A percentile compares a stretch with the other conserved stretches of the same genome.
Conservation (phyloP, 352 stramenopile species). For the Achlya hypogyna region DNA sequence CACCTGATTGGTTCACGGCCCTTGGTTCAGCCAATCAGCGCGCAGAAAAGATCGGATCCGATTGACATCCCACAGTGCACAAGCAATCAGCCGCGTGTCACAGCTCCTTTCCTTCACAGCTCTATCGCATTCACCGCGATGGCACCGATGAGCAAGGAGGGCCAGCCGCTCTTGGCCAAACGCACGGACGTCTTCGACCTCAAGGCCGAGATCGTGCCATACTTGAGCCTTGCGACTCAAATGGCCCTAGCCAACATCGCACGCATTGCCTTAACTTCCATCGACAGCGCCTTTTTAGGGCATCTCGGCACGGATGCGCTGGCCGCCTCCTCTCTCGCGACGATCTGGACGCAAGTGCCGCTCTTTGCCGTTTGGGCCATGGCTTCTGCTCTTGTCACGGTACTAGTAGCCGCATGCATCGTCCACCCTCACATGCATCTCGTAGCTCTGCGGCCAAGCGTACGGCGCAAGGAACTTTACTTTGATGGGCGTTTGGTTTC, state of each 20-base stretch:
- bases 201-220: conserved; percentile 45
- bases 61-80: not conserved
- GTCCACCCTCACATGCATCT: not conserved
- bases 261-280: conserved; percentile 63
- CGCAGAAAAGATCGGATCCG: no score
- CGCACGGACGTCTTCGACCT: conserved; percentile 31
- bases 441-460: conserved; percentile 56
- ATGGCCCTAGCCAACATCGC: conserved; percentile 69
- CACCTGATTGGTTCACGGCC: no score
- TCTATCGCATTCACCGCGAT: not conserved
- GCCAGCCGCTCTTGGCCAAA: not conserved
- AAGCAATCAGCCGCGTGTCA: not conserved
- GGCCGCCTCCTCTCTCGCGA: conserved; percentile 65
- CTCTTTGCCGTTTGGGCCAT: conserved; percentile 64
- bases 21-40: no score
- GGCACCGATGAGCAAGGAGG: not conserved
- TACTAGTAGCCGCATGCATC: not conserved
- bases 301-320: conserved; percentile 61
- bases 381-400: conserved; percentile 57
- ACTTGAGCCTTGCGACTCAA: conserved; percentile 69
- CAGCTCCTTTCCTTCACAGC: not conserved
- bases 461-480: conserved; percentile 60
- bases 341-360: conserved; percentile 69
- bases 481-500: conserved; percentile 58
- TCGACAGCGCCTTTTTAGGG: conserved; percentile 70